Base-by-base conservation (phyloP, 306 rosid species). In the Rubus parviflorus region DNA sequence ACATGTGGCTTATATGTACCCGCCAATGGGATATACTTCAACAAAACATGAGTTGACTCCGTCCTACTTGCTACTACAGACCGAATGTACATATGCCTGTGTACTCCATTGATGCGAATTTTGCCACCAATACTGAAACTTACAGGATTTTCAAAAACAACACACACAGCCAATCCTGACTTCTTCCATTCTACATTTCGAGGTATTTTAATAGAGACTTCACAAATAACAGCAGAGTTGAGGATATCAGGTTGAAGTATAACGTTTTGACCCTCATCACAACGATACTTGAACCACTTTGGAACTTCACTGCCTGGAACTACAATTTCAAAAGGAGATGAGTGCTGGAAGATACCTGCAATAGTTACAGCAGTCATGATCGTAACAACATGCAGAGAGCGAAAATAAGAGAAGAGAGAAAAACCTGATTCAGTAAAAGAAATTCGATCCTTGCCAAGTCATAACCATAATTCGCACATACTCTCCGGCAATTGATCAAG, bases 21-120 rank as follows among this genome's bases (percentile, higher is more conserved):
- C 13, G 17, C 12, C 17, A 63, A 37, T 38, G 45, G 62, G 23
- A 7, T 56, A n/a, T 22, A 20, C 13, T 10, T 38, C 11, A 35
- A 11, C 68, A 5, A 16, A 4, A 37, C 45, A 63, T 63, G 68
- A 14, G 23, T 37, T 16, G 43, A 40, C 66, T 60, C 10, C 8
- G 23, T 23, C 40, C 25, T 2, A 0, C 0, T 51, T 0, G 0
- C 2, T 14, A 14, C 12, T 0, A 0, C 0, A 4, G 8, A 1
- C 15, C 8, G 4, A 60, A 60, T 11, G 3, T 0, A 1, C n/a
- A 35, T 15, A 7, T 2, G 1, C 5, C 14, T 61, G 1, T 37
- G 2, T 63, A 3, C 1, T 38, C 46, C 68, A 16, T 35, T 63
- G 45, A 63, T 7, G 2, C 40, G 6, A 16, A 7, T 7, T 1